Percentiles rank a stretch among this genome's conserved stretches.
These are phyloP conservation scores for Zychaea mexicana DNA, from an alignment of 371 early-diverging fungal species.

Conservation along the genomic window DNA sequence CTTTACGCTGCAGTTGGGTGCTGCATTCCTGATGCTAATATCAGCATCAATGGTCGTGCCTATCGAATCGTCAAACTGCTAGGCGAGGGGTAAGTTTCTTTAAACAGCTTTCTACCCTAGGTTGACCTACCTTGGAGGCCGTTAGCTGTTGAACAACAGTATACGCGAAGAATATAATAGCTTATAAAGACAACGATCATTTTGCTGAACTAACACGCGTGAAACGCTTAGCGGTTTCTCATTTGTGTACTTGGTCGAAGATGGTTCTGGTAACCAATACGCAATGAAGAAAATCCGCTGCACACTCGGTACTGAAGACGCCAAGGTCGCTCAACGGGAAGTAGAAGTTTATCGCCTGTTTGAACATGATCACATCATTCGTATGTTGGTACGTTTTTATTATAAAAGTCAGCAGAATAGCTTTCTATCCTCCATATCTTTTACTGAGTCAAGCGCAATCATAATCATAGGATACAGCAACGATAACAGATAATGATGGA, in stretches of 20 bases:
- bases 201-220: neutral
- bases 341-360: constrained; percentile 67
- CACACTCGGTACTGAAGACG: constrained; percentile 59
- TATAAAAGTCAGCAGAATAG: constrained; percentile 1
- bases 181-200: too few relatives aligned
- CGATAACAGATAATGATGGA: constrained; percentile 58
- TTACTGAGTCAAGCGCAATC: neutral
- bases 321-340: constrained; percentile 66
- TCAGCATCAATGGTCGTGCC: constrained; percentile 58
- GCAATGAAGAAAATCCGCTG: constrained; percentile 77
- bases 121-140: neutral
- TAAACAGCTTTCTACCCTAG: too few relatives aligned
- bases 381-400: constrained; percentile 55
- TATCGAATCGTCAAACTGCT: constrained; percentile 65
- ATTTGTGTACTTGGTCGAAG: constrained; percentile 72
- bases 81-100: constrained; percentile 68
- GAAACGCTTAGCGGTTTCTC: constrained; percentile 69
- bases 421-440: neutral
- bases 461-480: constrained; percentile 61
- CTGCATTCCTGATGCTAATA: constrained; percentile 59
- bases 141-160: too few relatives aligned
- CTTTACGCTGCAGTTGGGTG: constrained; percentile 43
- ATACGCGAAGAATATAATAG: neutral
- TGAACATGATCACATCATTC: constrained; percentile 70
- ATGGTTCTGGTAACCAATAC: constrained; percentile 53